Base-by-base conservation (phyloP, 805 yeast genomes). In the Torulaspora quercuum region DNA sequence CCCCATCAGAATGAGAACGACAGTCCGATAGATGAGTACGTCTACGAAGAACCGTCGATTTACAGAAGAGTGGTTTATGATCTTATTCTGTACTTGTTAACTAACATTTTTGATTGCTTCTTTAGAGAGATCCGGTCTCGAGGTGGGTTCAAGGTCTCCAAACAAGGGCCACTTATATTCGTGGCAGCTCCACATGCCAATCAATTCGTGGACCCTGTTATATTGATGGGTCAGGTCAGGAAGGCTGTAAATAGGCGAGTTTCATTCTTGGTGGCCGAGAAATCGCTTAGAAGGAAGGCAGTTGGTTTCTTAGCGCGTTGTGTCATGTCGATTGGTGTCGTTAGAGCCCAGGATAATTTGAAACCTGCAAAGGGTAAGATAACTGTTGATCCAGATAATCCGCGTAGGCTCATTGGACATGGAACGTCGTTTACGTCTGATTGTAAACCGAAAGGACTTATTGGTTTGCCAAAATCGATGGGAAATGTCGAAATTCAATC, bases 141-240 rank as follows among this genome's bases (percentile, higher is more conserved):
- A 42, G 96, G 97, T 1, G 87, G 95, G 1, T 86, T 77, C 63
- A 73, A 74, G 30, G 71, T 77, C 33, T 82, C 83, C 9, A 68
- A 72, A 19, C 61, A 72, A 7, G 97, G 96, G 0, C 90, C 97
- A 0, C 80, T 88, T 6, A 82, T 90, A 37, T 81, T 92, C 45
- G 97, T 92, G 22, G 94, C 92, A 7, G 98, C 96, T 2, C 97
- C 97, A 1, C 98, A 90, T 65, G 95, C 95, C n/a, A 86, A 86
- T 55, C 95, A 86, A 52, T 84, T 83, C 45, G 78, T 83, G 22
- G 85, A 78, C 48, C 90, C 92, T 2, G 76, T 89, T 32, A 73
- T 92, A 34, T 68, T 92, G 30, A 80, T 86, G 83, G 80, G 83
- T 30, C 90, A 83, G 55, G 90, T 85, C 16, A 75, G 79, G 49